Evolutionary conservation across 495 filamentous ascomycete species (phyloP), one percentile per base, ranked within the genome.

Genomic region (Lasiosphaeria miniovina): DNA sequence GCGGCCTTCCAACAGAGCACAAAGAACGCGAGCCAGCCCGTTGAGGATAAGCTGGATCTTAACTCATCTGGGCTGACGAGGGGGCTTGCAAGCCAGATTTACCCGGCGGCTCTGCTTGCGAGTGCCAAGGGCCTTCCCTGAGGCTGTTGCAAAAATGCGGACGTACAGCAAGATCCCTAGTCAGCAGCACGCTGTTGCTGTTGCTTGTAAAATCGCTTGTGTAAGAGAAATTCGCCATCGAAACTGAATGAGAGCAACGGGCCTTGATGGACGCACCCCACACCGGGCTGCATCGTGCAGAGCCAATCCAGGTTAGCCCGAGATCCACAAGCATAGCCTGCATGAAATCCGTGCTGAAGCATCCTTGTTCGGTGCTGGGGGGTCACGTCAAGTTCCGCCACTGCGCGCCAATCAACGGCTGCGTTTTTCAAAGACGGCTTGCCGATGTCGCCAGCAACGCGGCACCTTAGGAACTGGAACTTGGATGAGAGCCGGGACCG

Each of bases 251-350:
- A 35, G 53, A 11, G 15, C 12, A 46, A 59, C 11, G 51, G 54
- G 52, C 41, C 61, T 66, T 60, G 56, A 64, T 61, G 60, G 66
- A 70, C 54, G 60, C 65, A 74, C 69, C 71, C 69, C 69, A 74
- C 71, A 74, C 62, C 49, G 32, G 38, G 54, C 58, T 68, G 65
- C 71, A 68, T 62, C 61, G 57, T 64, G 65, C 57, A 67, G 53
- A 55, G 54, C 38, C 58, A n/a, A 45, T 49, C 55, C 36, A 33
- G 63, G 50, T 36, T 67, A 67, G 66, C 58, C 40, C 49, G 40
- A 70, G 71, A 72, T 74, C 68, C 70, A 67, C 64, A 61, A 61
- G 61, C 68, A 64, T 68, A 58, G 63, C 59, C 61, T 72, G 68
- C 68, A 72, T 72, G 65, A 65, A 55, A 61, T 33, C 61, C 52